A percentile compares a stretch with the other conserved stretches of the same genome.
Conservation (phyloP, 1,284 basidiomycete species). For the Ganoderma boninense region DNA sequence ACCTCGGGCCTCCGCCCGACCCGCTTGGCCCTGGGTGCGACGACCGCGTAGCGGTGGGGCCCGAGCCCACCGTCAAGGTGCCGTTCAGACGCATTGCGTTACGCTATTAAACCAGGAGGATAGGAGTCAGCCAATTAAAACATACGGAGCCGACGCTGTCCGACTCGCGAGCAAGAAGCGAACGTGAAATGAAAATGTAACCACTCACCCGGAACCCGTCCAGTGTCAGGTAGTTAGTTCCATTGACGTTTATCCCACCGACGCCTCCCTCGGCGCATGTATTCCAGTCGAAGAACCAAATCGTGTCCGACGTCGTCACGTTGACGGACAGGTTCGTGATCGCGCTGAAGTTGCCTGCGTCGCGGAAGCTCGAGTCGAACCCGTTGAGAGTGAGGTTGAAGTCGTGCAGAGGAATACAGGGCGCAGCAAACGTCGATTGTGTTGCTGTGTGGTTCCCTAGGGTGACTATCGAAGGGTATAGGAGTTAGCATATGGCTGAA, state of each 20-base stretch:
- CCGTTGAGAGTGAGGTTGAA: slow-evolving; percentile 60
- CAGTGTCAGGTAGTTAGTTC: slow-evolving; percentile 55
- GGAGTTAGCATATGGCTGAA: not conserved
- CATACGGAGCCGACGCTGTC: not conserved
- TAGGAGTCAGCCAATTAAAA: not conserved
- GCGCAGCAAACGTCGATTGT: slow-evolving; percentile 60
- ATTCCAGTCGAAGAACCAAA: slow-evolving; percentile 69
- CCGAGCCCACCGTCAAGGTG: slow-evolving; percentile 42
- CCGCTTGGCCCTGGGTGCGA: not conserved
- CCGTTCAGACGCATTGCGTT: slow-evolving; percentile 64
- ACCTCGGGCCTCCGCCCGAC: slow-evolving; percentile 9
- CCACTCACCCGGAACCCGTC: slow-evolving; percentile 58
- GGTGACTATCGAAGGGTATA: slow-evolving; percentile 49
- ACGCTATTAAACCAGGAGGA: slow-evolving; percentile 42
- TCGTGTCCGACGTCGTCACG: slow-evolving; percentile 54
- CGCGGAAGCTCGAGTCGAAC: slow-evolving; percentile 61
- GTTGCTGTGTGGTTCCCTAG: slow-evolving; percentile 65
- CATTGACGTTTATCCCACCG: slow-evolving; percentile 66
- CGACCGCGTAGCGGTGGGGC: slow-evolving; percentile 26
- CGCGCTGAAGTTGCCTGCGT: slow-evolving; percentile 56
- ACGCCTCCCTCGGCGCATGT: slow-evolving; percentile 66
- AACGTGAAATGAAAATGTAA: not conserved
- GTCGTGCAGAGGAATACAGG: slow-evolving; percentile 58
- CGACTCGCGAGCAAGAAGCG: not conserved
- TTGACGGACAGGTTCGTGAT: slow-evolving; percentile 54